Conservation (phyloP, 805 yeast species). For the Candida parachauliodes region DNA sequence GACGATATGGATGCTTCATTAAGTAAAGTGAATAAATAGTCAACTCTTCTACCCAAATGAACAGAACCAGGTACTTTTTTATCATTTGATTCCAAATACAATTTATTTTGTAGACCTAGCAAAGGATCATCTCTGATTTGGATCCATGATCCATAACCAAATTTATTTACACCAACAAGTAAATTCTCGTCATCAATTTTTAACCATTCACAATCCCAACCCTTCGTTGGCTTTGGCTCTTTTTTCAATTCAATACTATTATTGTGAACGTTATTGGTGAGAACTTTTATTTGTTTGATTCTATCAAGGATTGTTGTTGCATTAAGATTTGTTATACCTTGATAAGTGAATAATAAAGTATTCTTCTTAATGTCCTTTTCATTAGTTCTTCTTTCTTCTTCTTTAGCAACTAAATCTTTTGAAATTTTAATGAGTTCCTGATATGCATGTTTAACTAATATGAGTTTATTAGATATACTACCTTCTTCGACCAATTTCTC, state of each 20-base stretch:
- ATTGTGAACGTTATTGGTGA: slow-evolving; percentile 49
- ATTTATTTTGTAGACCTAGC: slow-evolving; percentile 77
- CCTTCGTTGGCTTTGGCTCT: slow-evolving; percentile 76
- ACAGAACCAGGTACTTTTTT: slow-evolving; percentile 89
- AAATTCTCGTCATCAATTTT: slow-evolving; percentile 81
- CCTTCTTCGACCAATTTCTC: slow-evolving; percentile 89
- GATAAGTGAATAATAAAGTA: slow-evolving; percentile 84
- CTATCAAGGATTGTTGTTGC: slow-evolving; percentile 84
- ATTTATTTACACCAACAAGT: slow-evolving; percentile 80
- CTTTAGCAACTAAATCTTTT: slow-evolving; percentile 56
- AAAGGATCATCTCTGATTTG: slow-evolving; percentile 95
- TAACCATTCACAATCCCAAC: slow-evolving; percentile 90
- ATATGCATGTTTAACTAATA: slow-evolving; percentile 69
- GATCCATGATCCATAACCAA: slow-evolving; percentile 95
- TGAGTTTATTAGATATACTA: slow-evolving; percentile 79
- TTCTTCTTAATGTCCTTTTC: slow-evolving; percentile 79
- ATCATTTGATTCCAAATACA: slow-evolving; percentile 55
- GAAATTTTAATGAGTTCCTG: slow-evolving; percentile 67
- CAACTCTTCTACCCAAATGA: slow-evolving; percentile 88
- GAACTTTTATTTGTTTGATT: slow-evolving; percentile 75
- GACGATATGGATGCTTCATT: slow-evolving; percentile 50
- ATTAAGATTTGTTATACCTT: slow-evolving; percentile 82
- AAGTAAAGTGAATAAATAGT: slow-evolving; percentile 72
- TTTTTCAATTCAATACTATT: slow-evolving; percentile 59
- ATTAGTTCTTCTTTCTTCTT: slow-evolving; percentile 59